These are phyloP conservation scores for Euphrasia arctica DNA, from an alignment of 305 asterid genomes.

Conservation along the genomic window DNA sequence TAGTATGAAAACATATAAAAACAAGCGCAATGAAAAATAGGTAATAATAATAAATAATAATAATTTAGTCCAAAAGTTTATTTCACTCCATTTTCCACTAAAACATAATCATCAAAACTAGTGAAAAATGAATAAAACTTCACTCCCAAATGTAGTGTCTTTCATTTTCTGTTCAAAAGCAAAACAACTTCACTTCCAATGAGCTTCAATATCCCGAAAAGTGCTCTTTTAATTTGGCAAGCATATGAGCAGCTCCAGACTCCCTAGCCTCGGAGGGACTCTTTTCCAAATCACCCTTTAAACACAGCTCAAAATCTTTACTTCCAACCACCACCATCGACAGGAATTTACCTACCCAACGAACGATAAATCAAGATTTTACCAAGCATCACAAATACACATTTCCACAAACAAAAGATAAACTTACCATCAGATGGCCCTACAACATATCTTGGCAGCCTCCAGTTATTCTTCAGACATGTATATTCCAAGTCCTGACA, in stretches of 20 bases:
- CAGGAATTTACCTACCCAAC: constrained; percentile 36
- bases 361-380: not conserved
- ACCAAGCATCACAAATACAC: not conserved
- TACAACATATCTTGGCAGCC: constrained; percentile 30
- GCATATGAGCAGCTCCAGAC: constrained; percentile 45
- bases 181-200: no score
- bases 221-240: constrained; percentile 22
- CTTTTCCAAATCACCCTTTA: constrained; percentile 26
- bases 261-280: constrained; percentile 49
- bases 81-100: no score
- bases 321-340: constrained; percentile 29
- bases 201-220: not conserved
- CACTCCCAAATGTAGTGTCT: no score
- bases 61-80: no score
- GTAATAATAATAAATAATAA: no score
- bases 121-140: no score
- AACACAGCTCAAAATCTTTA: constrained; percentile 19
- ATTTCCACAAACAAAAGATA: not conserved
- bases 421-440: constrained; percentile 38
- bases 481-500: constrained; percentile 44
- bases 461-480: constrained; percentile 47
- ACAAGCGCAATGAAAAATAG: no score
- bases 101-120: no score
- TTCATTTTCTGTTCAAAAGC: no score
- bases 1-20: no score